Conservation (phyloP, 2,329 filamentous ascomycete genomes). For the Alternaria longipes region DNA sequence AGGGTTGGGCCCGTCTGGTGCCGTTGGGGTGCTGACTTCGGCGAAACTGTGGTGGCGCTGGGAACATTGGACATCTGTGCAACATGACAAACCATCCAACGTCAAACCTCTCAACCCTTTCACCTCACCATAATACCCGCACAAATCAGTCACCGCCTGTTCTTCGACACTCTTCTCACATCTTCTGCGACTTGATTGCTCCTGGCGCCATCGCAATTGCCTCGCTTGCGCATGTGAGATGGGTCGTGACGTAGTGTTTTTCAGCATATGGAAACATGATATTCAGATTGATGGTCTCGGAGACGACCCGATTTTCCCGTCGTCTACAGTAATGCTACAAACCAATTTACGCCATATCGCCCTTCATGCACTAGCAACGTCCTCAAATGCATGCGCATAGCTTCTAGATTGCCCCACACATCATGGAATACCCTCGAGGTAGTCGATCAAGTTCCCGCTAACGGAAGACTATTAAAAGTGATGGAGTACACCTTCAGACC, state of each 20-base stretch:
- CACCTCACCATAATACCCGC: conserved; percentile 1
- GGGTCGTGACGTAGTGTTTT: conserved; percentile 2
- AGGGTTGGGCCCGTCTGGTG: conserved; percentile 8
- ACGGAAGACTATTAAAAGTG: not conserved
- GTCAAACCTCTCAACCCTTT: not conserved
- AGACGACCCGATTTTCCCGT: not conserved
- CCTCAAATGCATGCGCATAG: not conserved
- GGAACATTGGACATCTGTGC: conserved; percentile 2
- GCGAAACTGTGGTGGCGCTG: conserved; percentile 26
- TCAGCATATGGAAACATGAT: not conserved
- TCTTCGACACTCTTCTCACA: not conserved
- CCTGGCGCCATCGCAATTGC: not conserved
- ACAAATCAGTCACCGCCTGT: not conserved
- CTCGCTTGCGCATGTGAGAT: not conserved
- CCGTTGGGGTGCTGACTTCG: conserved; percentile 18
- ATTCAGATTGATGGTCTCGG: conserved; percentile 4
- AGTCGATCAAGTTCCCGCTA: not conserved
- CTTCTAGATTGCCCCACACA: not conserved
- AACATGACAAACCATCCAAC: conserved; percentile 7
- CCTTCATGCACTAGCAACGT: not conserved
- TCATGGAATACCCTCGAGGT: not conserved
- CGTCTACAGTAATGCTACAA: conserved; percentile 19
- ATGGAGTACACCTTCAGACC: not conserved
- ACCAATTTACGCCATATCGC: conserved; percentile 10
- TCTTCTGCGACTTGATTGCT: not conserved